Conservation (phyloP, 2,329 filamentous ascomycete genomes). For the Lasiodiplodia sp. region DNA sequence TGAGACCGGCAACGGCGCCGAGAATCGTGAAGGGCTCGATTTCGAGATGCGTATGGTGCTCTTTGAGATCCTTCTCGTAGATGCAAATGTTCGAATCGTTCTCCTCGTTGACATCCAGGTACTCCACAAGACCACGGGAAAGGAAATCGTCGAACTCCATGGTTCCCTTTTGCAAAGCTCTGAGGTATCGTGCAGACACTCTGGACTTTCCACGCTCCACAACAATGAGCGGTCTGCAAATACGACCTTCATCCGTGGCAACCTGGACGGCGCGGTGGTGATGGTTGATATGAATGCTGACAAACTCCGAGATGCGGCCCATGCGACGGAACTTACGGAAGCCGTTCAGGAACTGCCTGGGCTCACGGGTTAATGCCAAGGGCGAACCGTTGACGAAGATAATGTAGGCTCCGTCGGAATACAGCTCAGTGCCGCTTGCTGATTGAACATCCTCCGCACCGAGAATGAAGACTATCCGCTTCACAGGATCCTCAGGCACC, state of each 20-base stretch:
- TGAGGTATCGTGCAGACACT: slow-evolving; percentile 79
- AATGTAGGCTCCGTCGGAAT: slow-evolving; percentile 81
- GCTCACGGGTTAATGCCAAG: slow-evolving; percentile 82
- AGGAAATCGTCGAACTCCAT: slow-evolving; percentile 95
- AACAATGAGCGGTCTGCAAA: slow-evolving; percentile 94
- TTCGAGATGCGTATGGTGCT: slow-evolving; percentile 89
- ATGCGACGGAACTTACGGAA: slow-evolving; percentile 88
- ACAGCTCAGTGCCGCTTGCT: slow-evolving; percentile 85
- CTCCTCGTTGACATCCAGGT: slow-evolving; percentile 97
- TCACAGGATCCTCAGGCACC: slow-evolving; percentile 89
- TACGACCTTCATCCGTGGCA: slow-evolving; percentile 94
- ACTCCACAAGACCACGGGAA: slow-evolving; percentile 88
- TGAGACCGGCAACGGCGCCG: slow-evolving; percentile 92
- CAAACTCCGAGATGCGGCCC: slow-evolving; percentile 93
- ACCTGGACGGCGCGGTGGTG: slow-evolving; percentile 93
- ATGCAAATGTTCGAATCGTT: slow-evolving; percentile 94
- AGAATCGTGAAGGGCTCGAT: slow-evolving; percentile 98
- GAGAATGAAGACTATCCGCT: slow-evolving; percentile 83
- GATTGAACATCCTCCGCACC: slow-evolving; percentile 84
- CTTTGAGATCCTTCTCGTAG: slow-evolving; percentile 83
- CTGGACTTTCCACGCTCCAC: slow-evolving; percentile 87
- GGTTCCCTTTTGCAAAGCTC: slow-evolving; percentile 80
- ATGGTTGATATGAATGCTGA: slow-evolving; percentile 94
- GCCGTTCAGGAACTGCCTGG: slow-evolving; percentile 82
- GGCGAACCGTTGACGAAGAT: slow-evolving; percentile 97